phyloP scores from a whole-genome alignment of 108 stramenopile species.

The Aurantiochytrium sp. region DNA sequence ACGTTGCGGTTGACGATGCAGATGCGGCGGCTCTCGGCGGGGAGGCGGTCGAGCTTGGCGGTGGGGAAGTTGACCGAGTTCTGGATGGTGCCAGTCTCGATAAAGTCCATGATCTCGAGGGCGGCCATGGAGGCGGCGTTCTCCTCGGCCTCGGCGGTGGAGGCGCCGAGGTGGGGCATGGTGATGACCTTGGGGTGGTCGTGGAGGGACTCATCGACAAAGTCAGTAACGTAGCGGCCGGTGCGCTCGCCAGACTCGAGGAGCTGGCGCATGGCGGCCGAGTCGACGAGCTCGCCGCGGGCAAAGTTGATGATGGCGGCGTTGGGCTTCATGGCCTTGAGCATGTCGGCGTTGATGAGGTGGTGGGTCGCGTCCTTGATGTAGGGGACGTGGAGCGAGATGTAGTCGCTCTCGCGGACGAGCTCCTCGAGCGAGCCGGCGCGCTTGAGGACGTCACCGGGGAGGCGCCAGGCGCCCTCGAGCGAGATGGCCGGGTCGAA shows the following conservation, averaged over 20 bases:
- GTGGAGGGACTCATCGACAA: conserved; percentile 58
- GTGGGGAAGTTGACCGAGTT: conserved; percentile 86
- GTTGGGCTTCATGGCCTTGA: conserved; percentile 70
- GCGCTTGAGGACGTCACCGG: conserved; percentile 56
- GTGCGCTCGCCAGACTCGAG: conserved; percentile 68
- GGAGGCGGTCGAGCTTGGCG: conserved; percentile 60
- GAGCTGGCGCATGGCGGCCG: conserved; percentile 76
- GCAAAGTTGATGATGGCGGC: conserved; percentile 88
- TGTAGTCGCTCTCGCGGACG: conserved; percentile 76
- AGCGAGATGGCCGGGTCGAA: conserved; percentile 89
- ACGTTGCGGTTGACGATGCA: conserved; percentile 81
- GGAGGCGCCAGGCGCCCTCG: conserved; percentile 70
- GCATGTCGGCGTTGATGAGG: conserved; percentile 71
- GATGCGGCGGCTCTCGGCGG: conserved; percentile 67
- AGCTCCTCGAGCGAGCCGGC: conserved; percentile 60
- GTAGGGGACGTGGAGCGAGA: conserved; percentile 89
- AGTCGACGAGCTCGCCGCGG: conserved; percentile 86
- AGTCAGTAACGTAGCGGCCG: conserved; percentile 36
- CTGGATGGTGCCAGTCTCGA: conserved; percentile 74
- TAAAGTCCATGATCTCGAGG: conserved; percentile 73
- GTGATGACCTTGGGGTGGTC: conserved; percentile 77
- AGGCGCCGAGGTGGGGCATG: conserved; percentile 90
- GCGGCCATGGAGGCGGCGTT: conserved; percentile 84
- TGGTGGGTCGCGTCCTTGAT: conserved; percentile 79
- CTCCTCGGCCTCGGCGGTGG: conserved; percentile 91